Conservation (phyloP, 192 early-diverging fungal genomes). For the Obelidium mucronatum region DNA sequence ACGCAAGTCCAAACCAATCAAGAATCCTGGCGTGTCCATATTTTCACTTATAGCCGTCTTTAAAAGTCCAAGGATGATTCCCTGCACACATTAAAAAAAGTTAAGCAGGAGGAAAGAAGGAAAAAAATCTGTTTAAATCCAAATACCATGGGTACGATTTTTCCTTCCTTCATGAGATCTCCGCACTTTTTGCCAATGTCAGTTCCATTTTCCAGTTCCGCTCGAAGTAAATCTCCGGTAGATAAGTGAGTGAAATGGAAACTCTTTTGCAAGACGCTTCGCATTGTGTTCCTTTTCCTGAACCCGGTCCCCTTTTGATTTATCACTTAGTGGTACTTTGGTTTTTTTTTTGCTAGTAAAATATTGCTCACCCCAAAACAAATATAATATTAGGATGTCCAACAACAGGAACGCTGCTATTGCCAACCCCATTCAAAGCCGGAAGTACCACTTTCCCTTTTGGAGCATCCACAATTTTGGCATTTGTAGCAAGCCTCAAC, state of each 20-base stretch:
- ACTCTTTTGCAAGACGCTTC: conserved; percentile 71
- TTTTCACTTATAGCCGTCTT: conserved; percentile 40
- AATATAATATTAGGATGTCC: conserved; percentile 42
- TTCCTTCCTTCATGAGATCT: conserved; percentile 85
- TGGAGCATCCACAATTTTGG: background rate
- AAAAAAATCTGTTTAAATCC: background rate
- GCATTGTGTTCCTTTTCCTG: conserved; percentile 95
- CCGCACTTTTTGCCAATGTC: conserved; percentile 82
- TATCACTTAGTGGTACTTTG: background rate
- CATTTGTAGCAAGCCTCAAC: background rate
- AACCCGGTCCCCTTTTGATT: conserved; percentile 47
- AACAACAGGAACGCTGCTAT: background rate
- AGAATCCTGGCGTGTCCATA: conserved; percentile 46
- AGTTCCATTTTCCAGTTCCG: conserved; percentile 75
- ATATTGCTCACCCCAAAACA: conserved; percentile 30
- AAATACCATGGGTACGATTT: conserved; percentile 80
- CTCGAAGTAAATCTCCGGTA: conserved; percentile 93
- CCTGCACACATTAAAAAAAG: conserved; percentile 2
- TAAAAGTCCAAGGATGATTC: conserved; percentile 47
- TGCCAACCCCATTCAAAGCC: background rate
- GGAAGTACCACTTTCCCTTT: conserved; percentile 4
- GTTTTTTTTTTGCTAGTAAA: too few species aligned
- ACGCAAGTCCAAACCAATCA: conserved; percentile 45
- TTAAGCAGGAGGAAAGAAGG: background rate
- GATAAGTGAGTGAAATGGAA: conserved; percentile 92